Percentiles rank a stretch among this genome's conserved stretches.
Evolutionary conservation across 2,329 filamentous ascomycete genomes (phyloP).

Genomic region (Tolypocladium tropicale): DNA sequence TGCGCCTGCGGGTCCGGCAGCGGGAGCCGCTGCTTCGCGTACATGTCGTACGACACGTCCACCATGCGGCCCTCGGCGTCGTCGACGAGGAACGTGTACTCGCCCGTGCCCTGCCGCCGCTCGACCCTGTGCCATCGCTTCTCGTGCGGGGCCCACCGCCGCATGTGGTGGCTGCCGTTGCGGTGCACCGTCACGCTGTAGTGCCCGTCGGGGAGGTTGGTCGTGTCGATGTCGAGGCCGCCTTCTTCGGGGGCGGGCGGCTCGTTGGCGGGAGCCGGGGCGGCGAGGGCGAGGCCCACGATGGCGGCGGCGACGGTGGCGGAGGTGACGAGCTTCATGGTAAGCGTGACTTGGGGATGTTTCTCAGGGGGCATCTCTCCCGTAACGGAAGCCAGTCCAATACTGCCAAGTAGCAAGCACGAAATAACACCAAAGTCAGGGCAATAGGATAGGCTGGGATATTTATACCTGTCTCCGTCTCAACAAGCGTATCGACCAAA

Average conservation of each 20-base stretch:
- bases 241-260: too few species aligned
- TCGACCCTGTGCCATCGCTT: neutral
- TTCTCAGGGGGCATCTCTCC: too few species aligned
- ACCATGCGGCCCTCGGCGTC: neutral
- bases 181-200: neutral
- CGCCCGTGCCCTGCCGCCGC: slow-evolving; percentile 3
- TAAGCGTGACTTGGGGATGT: neutral
- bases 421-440: too few species aligned
- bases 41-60: neutral
- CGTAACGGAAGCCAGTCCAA: too few species aligned
- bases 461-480: too few species aligned
- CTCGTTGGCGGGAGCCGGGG: too few species aligned
- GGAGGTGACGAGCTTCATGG: neutral
- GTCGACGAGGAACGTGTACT: slow-evolving; percentile 4
- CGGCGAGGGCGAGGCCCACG: neutral
- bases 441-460: too few species aligned
- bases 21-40: neutral
- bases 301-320: neutral
- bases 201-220: neutral
- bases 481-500: too few species aligned
- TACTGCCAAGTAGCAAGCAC: too few species aligned
- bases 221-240: neutral
- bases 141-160: neutral
- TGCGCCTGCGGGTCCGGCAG: neutral
- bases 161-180: slow-evolving; percentile 1